phyloP scores from a whole-genome alignment of 2,329 filamentous ascomycete species.

The Chaetomium globosum region DNA sequence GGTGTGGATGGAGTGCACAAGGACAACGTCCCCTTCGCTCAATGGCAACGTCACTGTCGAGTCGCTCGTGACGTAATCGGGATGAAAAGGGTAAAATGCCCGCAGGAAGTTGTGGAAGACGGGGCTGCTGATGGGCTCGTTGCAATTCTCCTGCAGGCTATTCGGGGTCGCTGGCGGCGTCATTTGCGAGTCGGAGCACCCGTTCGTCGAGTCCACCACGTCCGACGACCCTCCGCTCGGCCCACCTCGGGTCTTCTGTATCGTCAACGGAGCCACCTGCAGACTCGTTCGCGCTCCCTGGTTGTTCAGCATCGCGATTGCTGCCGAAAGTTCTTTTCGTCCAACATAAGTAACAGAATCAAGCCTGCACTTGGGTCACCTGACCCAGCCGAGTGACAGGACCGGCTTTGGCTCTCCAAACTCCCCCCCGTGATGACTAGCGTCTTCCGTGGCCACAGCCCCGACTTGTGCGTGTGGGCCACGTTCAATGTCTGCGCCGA shows the following conservation, averaged over 20 bases:
- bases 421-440: neutral
- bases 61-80: conserved; percentile 73
- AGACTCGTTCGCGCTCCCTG: conserved; percentile 59
- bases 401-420: neutral
- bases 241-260: conserved; percentile 50
- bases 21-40: conserved; percentile 85
- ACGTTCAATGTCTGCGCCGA: neutral
- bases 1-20: conserved; percentile 95
- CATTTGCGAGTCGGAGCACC: conserved; percentile 62
- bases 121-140: conserved; percentile 45
- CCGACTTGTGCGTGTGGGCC: neutral
- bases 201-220: conserved; percentile 36
- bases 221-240: conserved; percentile 38
- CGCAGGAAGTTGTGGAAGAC: conserved; percentile 93
- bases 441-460: neutral
- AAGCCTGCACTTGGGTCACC: conserved; percentile 21
- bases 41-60: conserved; percentile 86
- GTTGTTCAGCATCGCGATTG: conserved; percentile 53
- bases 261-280: conserved; percentile 61
- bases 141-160: conserved; percentile 64
- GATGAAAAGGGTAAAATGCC: conserved; percentile 90
- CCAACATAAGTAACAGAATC: conserved; percentile 43
- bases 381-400: conserved; percentile 19
- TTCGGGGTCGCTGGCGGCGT: conserved; percentile 77
- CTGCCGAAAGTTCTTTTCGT: conserved; percentile 41